Conservation (phyloP, 129 eudicot genomes). For the Flaveria sonorensis region DNA sequence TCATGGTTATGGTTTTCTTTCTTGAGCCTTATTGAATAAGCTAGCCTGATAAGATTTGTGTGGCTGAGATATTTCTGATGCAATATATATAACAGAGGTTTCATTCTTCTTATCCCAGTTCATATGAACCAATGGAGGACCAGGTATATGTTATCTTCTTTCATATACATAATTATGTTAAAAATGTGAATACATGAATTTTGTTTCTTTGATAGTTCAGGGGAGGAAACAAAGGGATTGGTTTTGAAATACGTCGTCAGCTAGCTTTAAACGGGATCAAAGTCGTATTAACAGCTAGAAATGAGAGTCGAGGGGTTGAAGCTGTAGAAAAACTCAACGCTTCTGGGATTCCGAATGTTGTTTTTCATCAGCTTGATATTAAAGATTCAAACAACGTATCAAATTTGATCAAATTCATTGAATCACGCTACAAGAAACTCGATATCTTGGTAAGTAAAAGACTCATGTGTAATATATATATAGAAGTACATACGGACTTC, state of each 20-base stretch:
- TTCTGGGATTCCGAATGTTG: slow-evolving; percentile 10
- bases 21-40: neutral
- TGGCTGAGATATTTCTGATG: neutral
- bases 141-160: slow-evolving; percentile 9
- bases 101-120: neutral
- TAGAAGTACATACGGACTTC: too few relatives aligned
- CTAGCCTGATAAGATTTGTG: neutral
- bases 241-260: slow-evolving; percentile 22
- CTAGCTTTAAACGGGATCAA: slow-evolving; percentile 24
- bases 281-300: slow-evolving; percentile 7
- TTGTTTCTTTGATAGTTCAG: slow-evolving; percentile 15
- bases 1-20: too few relatives aligned
- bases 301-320: slow-evolving; percentile 11
- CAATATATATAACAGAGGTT: neutral
- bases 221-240: slow-evolving; percentile 15
- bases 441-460: slow-evolving; percentile 25
- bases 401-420: slow-evolving; percentile 2
- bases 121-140: slow-evolving; percentile 10
- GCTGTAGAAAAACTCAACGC: slow-evolving; percentile 15
- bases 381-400: slow-evolving; percentile 4
- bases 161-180: neutral
- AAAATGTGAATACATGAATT: neutral
- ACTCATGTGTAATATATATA: too few relatives aligned
- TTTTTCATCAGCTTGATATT: slow-evolving; percentile 5
- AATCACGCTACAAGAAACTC: slow-evolving; percentile 25